Evolutionary conservation across 2,329 filamentous ascomycete species (phyloP).

Genomic region (Pyricularia grisea): DNA sequence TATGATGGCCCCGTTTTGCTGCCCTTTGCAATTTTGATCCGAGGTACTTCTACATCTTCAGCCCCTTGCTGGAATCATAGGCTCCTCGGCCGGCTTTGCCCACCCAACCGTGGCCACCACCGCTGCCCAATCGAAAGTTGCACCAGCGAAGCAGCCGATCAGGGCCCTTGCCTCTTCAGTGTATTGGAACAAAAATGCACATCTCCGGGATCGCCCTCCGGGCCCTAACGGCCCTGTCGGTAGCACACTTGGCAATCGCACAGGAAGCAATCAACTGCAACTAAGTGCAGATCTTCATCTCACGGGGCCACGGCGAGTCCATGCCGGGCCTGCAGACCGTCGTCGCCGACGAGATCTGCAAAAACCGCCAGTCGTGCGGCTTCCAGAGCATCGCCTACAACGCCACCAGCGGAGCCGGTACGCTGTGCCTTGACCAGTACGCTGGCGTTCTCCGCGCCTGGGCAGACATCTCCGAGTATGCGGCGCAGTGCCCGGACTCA

Average conservation of each 20-base stretch:
- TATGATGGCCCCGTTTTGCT: not conserved
- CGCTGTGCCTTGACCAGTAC: not conserved
- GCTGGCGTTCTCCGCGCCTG: slow-evolving; percentile 17
- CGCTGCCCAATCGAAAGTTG: not conserved
- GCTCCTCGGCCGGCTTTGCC: too few relatives aligned
- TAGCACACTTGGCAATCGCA: not conserved
- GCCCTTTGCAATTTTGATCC: not conserved
- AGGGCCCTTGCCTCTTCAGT: too few relatives aligned
- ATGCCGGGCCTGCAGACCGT: slow-evolving; percentile 22
- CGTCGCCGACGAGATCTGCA: slow-evolving; percentile 20
- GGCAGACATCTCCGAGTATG: slow-evolving; percentile 27
- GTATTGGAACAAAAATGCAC: not conserved
- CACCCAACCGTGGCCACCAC: not conserved
- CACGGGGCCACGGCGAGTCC: slow-evolving; percentile 21
- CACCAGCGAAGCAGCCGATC: too few relatives aligned
- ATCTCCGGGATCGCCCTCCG: not conserved
- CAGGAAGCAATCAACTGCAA: not conserved
- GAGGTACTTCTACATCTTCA: not conserved
- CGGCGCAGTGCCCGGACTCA: slow-evolving; percentile 26
- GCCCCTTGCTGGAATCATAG: not conserved
- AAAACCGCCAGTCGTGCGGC: not conserved
- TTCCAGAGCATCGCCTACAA: slow-evolving; percentile 11
- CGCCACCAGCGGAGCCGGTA: slow-evolving; percentile 20
- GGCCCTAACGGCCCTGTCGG: not conserved
- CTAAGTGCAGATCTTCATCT: not conserved